Base-by-base conservation (phyloP, 2,329 filamentous ascomycete species). In the Ophiostoma quercus region DNA sequence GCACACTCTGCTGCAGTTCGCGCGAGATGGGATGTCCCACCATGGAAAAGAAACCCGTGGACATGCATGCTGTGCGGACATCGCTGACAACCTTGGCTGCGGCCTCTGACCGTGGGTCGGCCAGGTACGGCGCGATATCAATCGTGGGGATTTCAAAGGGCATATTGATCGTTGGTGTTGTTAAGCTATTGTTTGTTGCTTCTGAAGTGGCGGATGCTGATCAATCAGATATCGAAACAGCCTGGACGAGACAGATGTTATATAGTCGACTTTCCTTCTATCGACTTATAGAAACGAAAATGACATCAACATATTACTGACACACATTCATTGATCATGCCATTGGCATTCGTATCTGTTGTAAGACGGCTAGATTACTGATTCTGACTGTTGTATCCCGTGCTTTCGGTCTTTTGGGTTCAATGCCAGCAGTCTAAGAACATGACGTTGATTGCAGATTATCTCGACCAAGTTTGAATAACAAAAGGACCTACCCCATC, bases 21-120 rank as follows among this genome's bases (percentile, higher is more conserved):
- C 71, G 71, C 12, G 76, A 70, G 29, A 77, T 72, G n/a, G 69
- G 71, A 57, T 77, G 75, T n/a, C 76, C 76, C 60, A 76, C 71
- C 9, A 77, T 69, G 8, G 74, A 76, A 73, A 77, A 77, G 74
- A 77, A 77, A 29, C 76, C 76, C 11, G 74, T 72, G 6, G 69
- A 75, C 71, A 76, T 78, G 73, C 77, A 79, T 2, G 77, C 78
- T 19, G 73, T 70, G 8, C 75, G 74, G 7, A 79, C 76, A 39
- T 77, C 74, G 6, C 75, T 73, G n/a, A 79, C 74, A 11, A 79
- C 74, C 34, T 76, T 71, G 25, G 72, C 74, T 9, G 76, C 73
- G 8, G 72, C 75, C 39, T 73, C 72, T 32, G 76, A 77, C 0
- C 69, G 65, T 19, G 77, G 74, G 67, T 78, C 75, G 34, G 73